These are phyloP conservation scores for Euclidium syriacum DNA, from an alignment of 345 rosid genomes.

Conservation along the genomic window DNA sequence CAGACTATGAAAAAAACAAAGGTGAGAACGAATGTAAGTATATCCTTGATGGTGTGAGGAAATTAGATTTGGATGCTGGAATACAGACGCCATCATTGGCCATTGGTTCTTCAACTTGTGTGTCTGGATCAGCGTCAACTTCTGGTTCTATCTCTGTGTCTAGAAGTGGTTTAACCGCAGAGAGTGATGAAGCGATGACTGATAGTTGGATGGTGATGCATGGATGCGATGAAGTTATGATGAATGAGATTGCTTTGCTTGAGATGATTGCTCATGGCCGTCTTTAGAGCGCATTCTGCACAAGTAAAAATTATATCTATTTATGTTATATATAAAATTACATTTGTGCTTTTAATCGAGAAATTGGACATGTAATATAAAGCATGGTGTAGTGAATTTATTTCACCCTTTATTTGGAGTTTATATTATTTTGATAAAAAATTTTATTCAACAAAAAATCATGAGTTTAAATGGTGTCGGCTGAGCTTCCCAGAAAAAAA, in stretches of 20 bases:
- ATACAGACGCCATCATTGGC: not conserved
- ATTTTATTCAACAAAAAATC: not conserved
- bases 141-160: conserved; percentile 1
- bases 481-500: too few species aligned
- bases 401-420: not conserved
- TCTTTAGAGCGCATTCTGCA: not conserved
- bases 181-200: conserved; percentile 21
- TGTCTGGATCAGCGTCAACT: conserved; percentile 8
- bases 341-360: not conserved
- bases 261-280: conserved; percentile 23
- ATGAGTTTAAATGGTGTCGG: too few species aligned
- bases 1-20: not conserved
- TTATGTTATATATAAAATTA: not conserved
- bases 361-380: not conserved
- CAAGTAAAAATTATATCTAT: not conserved
- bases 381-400: not conserved
- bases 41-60: conserved; percentile 21
- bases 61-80: not conserved
- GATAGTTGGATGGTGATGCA: conserved; percentile 35
- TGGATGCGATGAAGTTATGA: conserved; percentile 30
- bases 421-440: too few species aligned
- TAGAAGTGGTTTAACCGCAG: conserved; percentile 5
- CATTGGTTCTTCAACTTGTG: not conserved
- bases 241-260: conserved; percentile 29
- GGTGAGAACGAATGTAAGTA: not conserved